Base-by-base conservation (phyloP, 306 rosid genomes). In the Cicer cuneatum region DNA sequence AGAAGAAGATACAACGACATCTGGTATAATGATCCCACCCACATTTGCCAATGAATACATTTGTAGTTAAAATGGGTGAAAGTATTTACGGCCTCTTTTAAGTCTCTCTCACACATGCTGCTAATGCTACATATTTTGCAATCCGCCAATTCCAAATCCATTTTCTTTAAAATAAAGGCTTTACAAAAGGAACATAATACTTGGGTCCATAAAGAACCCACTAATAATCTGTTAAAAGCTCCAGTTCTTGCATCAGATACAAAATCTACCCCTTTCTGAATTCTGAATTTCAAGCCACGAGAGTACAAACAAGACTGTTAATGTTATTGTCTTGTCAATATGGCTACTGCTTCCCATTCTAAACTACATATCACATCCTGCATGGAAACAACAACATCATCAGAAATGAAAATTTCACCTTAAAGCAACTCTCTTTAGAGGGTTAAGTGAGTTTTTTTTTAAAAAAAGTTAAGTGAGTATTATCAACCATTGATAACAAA, bases 301-400 rank as follows among this genome's bases (percentile, higher is more conserved):
- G 66, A 19, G 66, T 78, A 16, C 8, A 42, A 61, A 8, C 67
- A 39, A 7, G 29, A 41, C 57, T 35, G 14, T 71, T 19, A 69
- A 76, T 71, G 64, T 82, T 71, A 87, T 53, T 85, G 69, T 77
- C 97, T 85, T 48, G 90, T 83, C 78, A 91, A 72, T 77, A 93
- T 85, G 71, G 91, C 93, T 15, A 94, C 82, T 35, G 98, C 87
- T 84, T 94, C 98, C 98, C 98, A 91, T 77, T 91, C 98, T 84
- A 94, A 80, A 76, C 92, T 80, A 73, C 94, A 92, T 66, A 91
- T 88, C 71, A 94, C 90, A 71, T 94, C 96, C 97, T 94, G 93
- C 78, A 58, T 45, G 75, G 64, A 78, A 69, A 71, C 76, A 7
- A 72, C 7, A 42, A 58, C 66, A 49, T 52, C 81, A 49, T 60